These are phyloP conservation scores for Malus orientalis DNA, from an alignment of 306 rosid genomes.

Conservation along the genomic window DNA sequence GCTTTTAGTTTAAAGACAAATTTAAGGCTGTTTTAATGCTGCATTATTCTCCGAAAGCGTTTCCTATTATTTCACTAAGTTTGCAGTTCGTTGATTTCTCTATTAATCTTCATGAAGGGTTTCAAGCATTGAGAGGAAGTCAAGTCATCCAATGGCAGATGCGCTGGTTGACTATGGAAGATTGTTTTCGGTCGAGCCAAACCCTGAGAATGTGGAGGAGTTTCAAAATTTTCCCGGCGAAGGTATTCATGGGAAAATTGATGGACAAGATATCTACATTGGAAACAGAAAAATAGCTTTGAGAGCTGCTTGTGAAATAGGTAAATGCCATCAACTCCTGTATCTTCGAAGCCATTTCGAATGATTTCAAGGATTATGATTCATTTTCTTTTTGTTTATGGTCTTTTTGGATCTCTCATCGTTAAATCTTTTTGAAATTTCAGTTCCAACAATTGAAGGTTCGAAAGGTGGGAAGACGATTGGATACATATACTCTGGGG, in stretches of 20 bases:
- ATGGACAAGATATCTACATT: constrained; percentile 52
- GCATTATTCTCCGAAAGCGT: too few species aligned
- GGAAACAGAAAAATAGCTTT: constrained; percentile 62
- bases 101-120: constrained; percentile 41
- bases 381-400: background rate
- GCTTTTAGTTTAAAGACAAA: too few species aligned
- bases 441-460: constrained; percentile 54
- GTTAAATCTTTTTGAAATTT: constrained; percentile 3
- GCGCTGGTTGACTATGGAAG: constrained; percentile 75
- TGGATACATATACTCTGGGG: constrained; percentile 63
- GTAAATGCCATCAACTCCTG: constrained; percentile 25
- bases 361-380: too few species aligned
- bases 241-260: constrained; percentile 74
- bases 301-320: constrained; percentile 59
- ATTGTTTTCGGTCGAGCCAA: constrained; percentile 55
- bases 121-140: constrained; percentile 85
- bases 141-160: constrained; percentile 92
- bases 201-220: constrained; percentile 63
- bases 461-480: constrained; percentile 55
- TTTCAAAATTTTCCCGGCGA: constrained; percentile 83
- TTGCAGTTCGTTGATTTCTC: too few species aligned
- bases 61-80: too few species aligned
- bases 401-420: background rate
- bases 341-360: background rate
- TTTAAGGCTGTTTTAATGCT: background rate